A percentile compares a stretch with the other conserved stretches of the same genome.
Evolutionary conservation across 148 eudicot genomes (phyloP).

Genomic region (Dysphania ambrosioides): DNA sequence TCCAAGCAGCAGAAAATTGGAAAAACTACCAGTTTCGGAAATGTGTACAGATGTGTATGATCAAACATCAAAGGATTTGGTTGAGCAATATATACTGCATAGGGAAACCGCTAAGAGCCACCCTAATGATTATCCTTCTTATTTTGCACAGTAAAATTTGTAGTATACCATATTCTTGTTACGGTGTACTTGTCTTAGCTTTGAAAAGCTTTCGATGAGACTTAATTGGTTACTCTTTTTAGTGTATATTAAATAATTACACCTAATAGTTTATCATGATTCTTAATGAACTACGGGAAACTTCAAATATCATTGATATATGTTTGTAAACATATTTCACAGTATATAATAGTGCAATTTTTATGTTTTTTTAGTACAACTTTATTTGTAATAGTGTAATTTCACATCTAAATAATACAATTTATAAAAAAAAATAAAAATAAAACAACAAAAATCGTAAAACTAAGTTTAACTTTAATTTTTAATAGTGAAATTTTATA

Average conservation of each 20-base stretch:
- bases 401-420: too few relatives aligned
- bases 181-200: background rate
- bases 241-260: background rate
- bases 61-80: slow-evolving; percentile 40
- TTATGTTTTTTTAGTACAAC: too few relatives aligned
- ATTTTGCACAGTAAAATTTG: slow-evolving; percentile 30
- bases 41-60: slow-evolving; percentile 76
- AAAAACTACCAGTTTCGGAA: slow-evolving; percentile 57
- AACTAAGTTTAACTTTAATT: too few relatives aligned
- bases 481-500: too few relatives aligned
- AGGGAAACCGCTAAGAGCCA: slow-evolving; percentile 49
- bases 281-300: too few relatives aligned
- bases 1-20: slow-evolving; percentile 61
- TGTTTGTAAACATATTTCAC: too few relatives aligned
- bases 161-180: background rate
- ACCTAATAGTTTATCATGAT: background rate
- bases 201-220: background rate
- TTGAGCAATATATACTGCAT: slow-evolving; percentile 53
- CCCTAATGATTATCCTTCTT: slow-evolving; percentile 64
- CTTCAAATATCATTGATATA: too few relatives aligned
- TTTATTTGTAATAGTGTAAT: too few relatives aligned
- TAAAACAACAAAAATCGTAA: too few relatives aligned
- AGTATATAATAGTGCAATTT: too few relatives aligned
- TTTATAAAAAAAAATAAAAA: too few relatives aligned
- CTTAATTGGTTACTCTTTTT: background rate